Evolutionary conservation across 495 filamentous ascomycete species (phyloP), one percentile per base, ranked within the genome.

Genomic region (Xanthoparmelia taractica): DNA sequence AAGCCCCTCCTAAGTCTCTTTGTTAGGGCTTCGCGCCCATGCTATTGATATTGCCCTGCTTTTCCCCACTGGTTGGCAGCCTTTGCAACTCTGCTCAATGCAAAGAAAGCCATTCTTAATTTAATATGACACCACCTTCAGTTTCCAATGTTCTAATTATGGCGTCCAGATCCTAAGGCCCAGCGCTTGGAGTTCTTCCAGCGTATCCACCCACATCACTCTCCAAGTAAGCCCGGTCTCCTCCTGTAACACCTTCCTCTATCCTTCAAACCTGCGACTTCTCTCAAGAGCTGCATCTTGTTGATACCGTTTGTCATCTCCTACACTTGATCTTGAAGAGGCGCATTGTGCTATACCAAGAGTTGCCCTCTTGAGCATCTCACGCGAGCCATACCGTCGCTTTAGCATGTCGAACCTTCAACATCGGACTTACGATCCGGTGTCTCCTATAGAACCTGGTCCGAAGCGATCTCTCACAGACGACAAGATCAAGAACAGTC

Each of bases 371-470:
- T 38, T 38, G 60, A 20, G 58, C 31, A 54, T 67, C 58, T 63
- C 68, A 66, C 66, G 57, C 64, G 57, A 66, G 66, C 65, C 29
- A 11, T 5, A 68, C 33, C 17, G 38, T 56, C 57, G 58, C 38
- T 50, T 65, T 65, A 67, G 52, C 60, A 70, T 70, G 69, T 70
- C 69, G 52, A 67, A 69, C 67, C 48, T 34, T 27, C 37, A 52
- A 31, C 57, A 31, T 54, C 27, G 27, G 33, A 20, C 29, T 54
- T 54, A 54, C 50, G 50, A 56, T 36, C 55, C 55, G 7, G 61
- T 64, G 17, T 66, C 64, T 48, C 66, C 66, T 50, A 41, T 66
- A 57, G 64, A 66, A 47, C 31, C 31, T 52, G 60, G 54, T 59
- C 38, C 47, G 12, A 52, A 64, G 18, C 43, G 52, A 40, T 29